Evolutionary conservation across 306 rosid species (phyloP).

Genomic region (Vigna angularis): DNA sequence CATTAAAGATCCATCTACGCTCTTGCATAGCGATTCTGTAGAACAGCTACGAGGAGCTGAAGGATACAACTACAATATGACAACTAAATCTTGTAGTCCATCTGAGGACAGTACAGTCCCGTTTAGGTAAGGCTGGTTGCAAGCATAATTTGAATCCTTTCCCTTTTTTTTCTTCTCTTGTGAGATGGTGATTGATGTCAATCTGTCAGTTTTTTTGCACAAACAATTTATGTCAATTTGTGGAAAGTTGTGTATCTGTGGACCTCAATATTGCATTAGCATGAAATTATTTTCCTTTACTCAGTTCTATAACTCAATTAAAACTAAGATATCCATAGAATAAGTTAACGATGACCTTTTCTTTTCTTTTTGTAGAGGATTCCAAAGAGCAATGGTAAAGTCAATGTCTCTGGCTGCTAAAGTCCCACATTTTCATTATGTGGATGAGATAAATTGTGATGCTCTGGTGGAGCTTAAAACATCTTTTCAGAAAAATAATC

Average conservation of each 20-base stretch:
- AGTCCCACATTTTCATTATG: constrained; percentile 95
- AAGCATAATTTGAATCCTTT: constrained; percentile 11
- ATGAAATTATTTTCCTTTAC: constrained; percentile 21
- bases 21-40: constrained; percentile 47
- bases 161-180: constrained; percentile 1
- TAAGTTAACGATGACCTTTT: constrained; percentile 27
- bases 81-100: constrained; percentile 48
- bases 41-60: constrained; percentile 49
- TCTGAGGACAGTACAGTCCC: constrained; percentile 63
- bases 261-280: constrained; percentile 21
- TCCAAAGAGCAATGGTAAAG: constrained; percentile 83
- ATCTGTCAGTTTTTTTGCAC: neutral
- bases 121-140: constrained; percentile 68
- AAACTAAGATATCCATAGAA: constrained; percentile 9
- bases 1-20: constrained; percentile 47
- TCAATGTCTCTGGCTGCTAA: constrained; percentile 89
- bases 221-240: constrained; percentile 8
- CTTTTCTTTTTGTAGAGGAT: constrained; percentile 69
- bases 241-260: constrained; percentile 22
- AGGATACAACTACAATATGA: constrained; percentile 40
- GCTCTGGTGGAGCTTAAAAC: constrained; percentile 78
- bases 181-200: constrained; percentile 22
- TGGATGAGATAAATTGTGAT: constrained; percentile 85
- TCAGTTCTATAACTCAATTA: constrained; percentile 2
- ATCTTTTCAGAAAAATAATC: constrained; percentile 73